Evolutionary conservation across 768 basidiomycete genomes (phyloP).

Genomic region (Multifurca ochricompacta): DNA sequence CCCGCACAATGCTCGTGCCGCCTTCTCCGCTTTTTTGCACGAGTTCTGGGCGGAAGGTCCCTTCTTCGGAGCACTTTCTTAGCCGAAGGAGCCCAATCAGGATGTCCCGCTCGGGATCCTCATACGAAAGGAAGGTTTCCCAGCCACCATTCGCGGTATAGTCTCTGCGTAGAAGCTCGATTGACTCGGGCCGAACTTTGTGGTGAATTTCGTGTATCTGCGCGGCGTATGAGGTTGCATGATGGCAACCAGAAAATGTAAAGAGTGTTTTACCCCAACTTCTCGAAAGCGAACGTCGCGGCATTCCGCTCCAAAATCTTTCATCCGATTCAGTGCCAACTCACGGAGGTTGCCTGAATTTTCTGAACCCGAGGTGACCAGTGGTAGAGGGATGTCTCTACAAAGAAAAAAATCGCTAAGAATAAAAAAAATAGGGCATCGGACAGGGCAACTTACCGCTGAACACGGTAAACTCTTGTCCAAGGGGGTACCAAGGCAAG

Average conservation of each 20-base stretch:
- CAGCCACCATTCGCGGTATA: constrained; percentile 97
- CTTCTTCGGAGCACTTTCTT: constrained; percentile 93
- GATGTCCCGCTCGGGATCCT: constrained; percentile 96
- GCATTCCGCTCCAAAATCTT: constrained; percentile 97
- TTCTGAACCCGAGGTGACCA: constrained; percentile 95
- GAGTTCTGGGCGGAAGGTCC: constrained; percentile 92
- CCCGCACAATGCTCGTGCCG: constrained; percentile 86
- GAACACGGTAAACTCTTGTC: constrained; percentile 97
- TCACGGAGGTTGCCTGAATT: constrained; percentile 97
- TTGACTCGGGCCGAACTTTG: constrained; percentile 91
- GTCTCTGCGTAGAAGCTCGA: constrained; percentile 91
- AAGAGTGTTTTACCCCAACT: constrained; percentile 69
- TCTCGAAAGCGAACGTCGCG: constrained; percentile 96
- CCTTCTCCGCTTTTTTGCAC: constrained; percentile 61
- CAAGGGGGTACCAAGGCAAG: constrained; percentile 96
- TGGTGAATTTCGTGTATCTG: constrained; percentile 98
- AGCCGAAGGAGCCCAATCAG: constrained; percentile 87
- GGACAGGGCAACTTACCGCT: constrained; percentile 47
- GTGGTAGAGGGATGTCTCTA: constrained; percentile 94
- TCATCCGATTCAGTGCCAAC: constrained; percentile 94
- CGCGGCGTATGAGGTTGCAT: neutral
- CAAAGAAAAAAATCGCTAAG: neutral
- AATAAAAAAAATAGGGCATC: neutral
- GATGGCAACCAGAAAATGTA: constrained; percentile 2
- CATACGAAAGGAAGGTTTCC: constrained; percentile 99